A percentile compares a stretch with the other conserved stretches of the same genome.
Conservation (phyloP, 805 yeast species). For the Metschnikowia cerradonensis region DNA sequence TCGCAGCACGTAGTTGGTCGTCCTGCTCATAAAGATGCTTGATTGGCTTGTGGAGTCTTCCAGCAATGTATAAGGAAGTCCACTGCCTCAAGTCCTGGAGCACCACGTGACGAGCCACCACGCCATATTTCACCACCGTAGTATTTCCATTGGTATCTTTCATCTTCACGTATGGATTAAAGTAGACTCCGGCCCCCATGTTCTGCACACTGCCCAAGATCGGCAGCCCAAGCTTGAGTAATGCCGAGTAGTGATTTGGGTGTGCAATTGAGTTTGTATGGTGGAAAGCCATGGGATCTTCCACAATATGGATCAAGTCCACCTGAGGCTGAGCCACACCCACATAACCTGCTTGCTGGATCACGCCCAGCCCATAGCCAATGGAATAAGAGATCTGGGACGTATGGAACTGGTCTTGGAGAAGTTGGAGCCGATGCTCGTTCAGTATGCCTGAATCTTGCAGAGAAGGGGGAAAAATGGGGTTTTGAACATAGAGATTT, state of each 20-base stretch:
- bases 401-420: conserved; percentile 7
- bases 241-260: conserved; percentile 73
- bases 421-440: conserved; percentile 7
- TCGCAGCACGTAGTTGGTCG: conserved; percentile 52
- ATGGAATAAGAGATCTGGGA: conserved; percentile 77
- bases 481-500: no score
- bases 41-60: conserved; percentile 92
- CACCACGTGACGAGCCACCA: conserved; percentile 60
- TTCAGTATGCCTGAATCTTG: conserved; percentile 1
- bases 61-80: conserved; percentile 84
- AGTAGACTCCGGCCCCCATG: conserved; percentile 86
- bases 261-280: conserved; percentile 59
- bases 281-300: conserved; percentile 75
- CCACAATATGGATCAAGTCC: conserved; percentile 81
- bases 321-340: conserved; percentile 56
- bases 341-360: conserved; percentile 55
- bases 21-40: conserved; percentile 60
- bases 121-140: conserved; percentile 74
- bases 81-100: conserved; percentile 74
- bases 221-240: conserved; percentile 41
- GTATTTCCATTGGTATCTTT: conserved; percentile 33
- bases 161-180: conserved; percentile 81
- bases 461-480: neutral
- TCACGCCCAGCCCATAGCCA: conserved; percentile 95
- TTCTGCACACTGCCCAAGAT: conserved; percentile 53